Evolutionary conservation across 1,284 basidiomycete species (phyloP).

Genomic region (Malassezia yamatoensis): DNA sequence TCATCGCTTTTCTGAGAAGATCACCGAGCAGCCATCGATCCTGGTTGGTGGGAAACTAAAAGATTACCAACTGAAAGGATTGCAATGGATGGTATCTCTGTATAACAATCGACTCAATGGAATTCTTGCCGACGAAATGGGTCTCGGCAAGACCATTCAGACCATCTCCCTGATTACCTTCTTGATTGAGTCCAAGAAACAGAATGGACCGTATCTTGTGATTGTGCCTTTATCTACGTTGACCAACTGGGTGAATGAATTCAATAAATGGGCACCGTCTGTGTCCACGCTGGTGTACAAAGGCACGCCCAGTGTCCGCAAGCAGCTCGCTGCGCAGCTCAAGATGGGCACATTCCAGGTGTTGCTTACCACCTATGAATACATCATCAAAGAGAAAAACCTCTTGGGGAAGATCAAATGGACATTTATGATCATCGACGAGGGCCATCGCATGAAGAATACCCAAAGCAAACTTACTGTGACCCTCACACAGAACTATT

Average conservation of each 20-base stretch:
- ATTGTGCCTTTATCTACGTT: conserved; percentile 47
- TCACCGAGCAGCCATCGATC: conserved; percentile 70
- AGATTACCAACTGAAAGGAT: conserved; percentile 48
- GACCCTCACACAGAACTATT: conserved; percentile 86
- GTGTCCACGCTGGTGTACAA: conserved; percentile 46
- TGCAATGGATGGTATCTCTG: conserved; percentile 48
- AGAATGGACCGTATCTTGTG: conserved; percentile 46
- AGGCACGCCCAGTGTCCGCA: conserved; percentile 43
- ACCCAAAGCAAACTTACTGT: conserved; percentile 87
- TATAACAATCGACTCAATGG: conserved; percentile 48
- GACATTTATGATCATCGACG: conserved; percentile 49
- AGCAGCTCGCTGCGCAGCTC: conserved; percentile 35
- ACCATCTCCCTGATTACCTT: conserved; percentile 48
- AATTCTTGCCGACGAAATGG: conserved; percentile 48
- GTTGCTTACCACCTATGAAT: conserved; percentile 47
- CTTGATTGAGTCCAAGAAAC: conserved; percentile 47
- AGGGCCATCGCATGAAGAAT: conserved; percentile 98
- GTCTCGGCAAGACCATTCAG: conserved; percentile 48
- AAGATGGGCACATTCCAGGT: conserved; percentile 44
- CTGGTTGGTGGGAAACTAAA: conserved; percentile 54
- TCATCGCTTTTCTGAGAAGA: conserved; percentile 80
- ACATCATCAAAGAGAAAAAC: conserved; percentile 49
- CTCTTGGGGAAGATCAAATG: conserved; percentile 48
- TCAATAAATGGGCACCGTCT: conserved; percentile 46
- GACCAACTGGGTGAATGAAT: conserved; percentile 48